Base-by-base conservation (phyloP, 129 eudicot genomes). In the Arctium minus region DNA sequence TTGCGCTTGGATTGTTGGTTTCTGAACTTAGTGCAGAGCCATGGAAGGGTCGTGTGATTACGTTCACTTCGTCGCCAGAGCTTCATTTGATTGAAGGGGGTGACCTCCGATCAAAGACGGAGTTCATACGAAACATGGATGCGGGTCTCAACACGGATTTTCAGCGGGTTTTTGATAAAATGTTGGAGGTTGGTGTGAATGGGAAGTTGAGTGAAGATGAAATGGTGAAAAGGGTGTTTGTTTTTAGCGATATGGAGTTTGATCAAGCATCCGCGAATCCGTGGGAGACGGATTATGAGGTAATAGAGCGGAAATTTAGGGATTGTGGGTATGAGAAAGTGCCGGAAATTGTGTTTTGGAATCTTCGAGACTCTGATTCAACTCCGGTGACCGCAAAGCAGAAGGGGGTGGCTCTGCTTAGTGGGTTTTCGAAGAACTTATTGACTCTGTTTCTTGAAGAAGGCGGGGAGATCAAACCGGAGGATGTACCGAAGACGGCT, bases 281-380 rank as follows among this genome's bases (percentile, higher is more conserved):
- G 3, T 86, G 97, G 97, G 92, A 90, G 92, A 88, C 90, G 3
- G 92, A 92, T 85, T 92, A 88, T 76, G 75, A 80, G 70, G 92
- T 78, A 64, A 90, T 88, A 4, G 76, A 83, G 87, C 76, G 87
- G 68, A 92, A 88, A 69, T 92, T 84, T 72, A 71, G 12, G 70
- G 80, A 38, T 37, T 68, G 33, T 9, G 93, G 91, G 30, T 89
- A 86, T 56, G 71, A 76, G 5, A 77, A 18, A 6, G 92, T 89
- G 53, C 93, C 97, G 1, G 97, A 92, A 64, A 86, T 92, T 40
- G 92, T 90, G 84, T 92, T 89, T 82, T 92, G 94, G 97, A 92
- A 92, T 86, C 88, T 92, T 6, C 77, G 92, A 46, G 86, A 84
- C 35, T 88, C 89, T 1, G 46, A 39, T 40, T 70, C 89, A 4